Base-by-base conservation (phyloP, 2,329 filamentous ascomycete genomes). In the Trichoderma arundinaceum region DNA sequence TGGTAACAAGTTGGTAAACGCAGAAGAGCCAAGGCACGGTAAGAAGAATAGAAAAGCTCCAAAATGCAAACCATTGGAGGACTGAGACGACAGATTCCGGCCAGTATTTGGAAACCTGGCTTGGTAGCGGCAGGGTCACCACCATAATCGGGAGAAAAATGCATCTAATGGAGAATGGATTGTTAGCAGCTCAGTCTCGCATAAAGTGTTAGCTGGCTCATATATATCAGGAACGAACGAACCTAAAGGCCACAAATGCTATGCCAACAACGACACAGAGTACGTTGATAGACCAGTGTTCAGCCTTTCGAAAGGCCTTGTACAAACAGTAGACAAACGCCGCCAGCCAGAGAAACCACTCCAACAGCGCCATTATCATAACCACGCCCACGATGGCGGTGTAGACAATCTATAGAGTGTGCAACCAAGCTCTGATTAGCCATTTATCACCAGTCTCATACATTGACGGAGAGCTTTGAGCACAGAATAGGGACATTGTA, bases 21-120 rank as follows among this genome's bases (percentile, higher is more conserved):
- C 94, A 97, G 74, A 97, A 91, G 3, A 97, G 84, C 92, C 93
- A 97, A 0, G 95, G 95, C 1, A 97, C 83, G 0, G 91, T 92
- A 66, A 99, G 81, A 9, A 98, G 86, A 69, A 88, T 87, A 0
- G 94, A 90, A 71, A 98, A 98, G 33, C 90, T 89, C 89, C 92
- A 97, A 77, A 98, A 98, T 4, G 93, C 94, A 74, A 98, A 97
- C 91, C 92, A 96, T 75, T 97, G 94, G 13, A 98, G 83, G 53
- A 91, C 83, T 1, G 76, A 78, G 46, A 95, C 90, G 82, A 95
- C 86, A 1, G 77, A 62, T 2, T 76, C 64, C 0, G 94, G 94
- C 79, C 94, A 96, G 71, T 91, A 85, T 67, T 86, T 82, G 7
- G 89, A 89, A 52, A 97, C 82, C 66, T 87, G 84, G 19, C 83